Evolutionary conservation across 2,329 filamentous ascomycete species (phyloP), one percentile per base, ranked within the genome.

Genomic region (Acrocalymma vagum): DNA sequence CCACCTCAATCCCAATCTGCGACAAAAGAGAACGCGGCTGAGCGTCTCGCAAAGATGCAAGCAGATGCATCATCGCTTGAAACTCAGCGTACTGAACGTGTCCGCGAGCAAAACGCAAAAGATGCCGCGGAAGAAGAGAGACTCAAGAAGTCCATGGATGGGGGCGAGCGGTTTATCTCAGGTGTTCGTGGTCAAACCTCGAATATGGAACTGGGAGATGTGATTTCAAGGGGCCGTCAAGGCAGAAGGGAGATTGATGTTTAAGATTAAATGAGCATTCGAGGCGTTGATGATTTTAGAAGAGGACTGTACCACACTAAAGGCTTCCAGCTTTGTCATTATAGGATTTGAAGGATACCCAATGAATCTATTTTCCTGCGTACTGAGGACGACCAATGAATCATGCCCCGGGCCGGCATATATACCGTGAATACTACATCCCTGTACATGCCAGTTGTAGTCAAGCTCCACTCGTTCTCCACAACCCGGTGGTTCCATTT

Each of bases 11-110:
- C 23, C 7, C 37, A 48, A 32, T 14, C 23, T 7, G 39, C 45
- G 13, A 38, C 38, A 5, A 49, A 42, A 17, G 50, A 53, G 20
- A 56, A 51, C 34, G 45, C 51, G 10, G 63, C 57, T 3, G 65
- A 66, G 22, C 63, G 57, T 18, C 55, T 69, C 6, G 63, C 65
- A 9, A 47, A 51, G 9, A 69, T 69, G 66, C 65, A 67, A 40
- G 60, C 58, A 11, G 61, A 63, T 26, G 66, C 66, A 1, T 47
- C 55, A 6, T 60, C 60, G 5, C 51, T 68, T 0, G 66, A 69
- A 45, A 46, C 58, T 35, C 53, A 67, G 42, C 66, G 66, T 2
- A 50, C 47, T 9, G 60, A 69, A 44, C 63, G 65, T 14, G 63
- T 69, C 2, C 55, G 60, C 11, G 48, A 51, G 27, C 57, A 57